Evolutionary conservation across 208 protist species (phyloP).

Genomic region (Acanthamoeba sp.): DNA sequence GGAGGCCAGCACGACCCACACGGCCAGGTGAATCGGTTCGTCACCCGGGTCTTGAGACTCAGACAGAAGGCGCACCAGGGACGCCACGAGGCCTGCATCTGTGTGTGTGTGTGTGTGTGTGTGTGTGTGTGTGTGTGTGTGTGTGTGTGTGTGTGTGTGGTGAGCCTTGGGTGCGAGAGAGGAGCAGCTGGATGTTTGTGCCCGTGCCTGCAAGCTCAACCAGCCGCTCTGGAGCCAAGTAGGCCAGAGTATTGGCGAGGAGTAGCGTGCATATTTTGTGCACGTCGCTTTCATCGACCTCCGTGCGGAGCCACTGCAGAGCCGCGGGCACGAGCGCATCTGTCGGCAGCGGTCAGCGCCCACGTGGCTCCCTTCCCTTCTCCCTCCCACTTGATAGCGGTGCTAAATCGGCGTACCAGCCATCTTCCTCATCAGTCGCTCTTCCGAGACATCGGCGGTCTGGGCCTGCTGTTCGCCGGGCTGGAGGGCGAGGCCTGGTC

Average conservation of each 20-base stretch:
- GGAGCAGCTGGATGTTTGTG: too few species aligned
- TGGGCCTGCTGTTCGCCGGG: background rate
- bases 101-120: background rate
- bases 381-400: too few species aligned
- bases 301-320: background rate
- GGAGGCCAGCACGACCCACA: background rate
- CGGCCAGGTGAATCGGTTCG: background rate
- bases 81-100: background rate
- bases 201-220: too few species aligned
- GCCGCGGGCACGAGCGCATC: background rate
- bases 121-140: too few species aligned
- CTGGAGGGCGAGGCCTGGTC: background rate
- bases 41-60: background rate
- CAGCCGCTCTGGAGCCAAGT: too few species aligned
- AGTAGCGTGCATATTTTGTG: background rate
- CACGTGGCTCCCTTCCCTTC: too few species aligned
- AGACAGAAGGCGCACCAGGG: background rate
- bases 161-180: too few species aligned
- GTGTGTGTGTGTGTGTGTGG: too few species aligned
- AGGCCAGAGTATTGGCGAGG: background rate
- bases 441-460: background rate
- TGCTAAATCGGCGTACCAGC: background rate
- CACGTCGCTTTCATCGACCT: background rate
- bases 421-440: background rate
- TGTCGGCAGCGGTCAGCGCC: background rate